Evolutionary conservation across 805 yeast species (phyloP).

Genomic region (Candida germanica): DNA sequence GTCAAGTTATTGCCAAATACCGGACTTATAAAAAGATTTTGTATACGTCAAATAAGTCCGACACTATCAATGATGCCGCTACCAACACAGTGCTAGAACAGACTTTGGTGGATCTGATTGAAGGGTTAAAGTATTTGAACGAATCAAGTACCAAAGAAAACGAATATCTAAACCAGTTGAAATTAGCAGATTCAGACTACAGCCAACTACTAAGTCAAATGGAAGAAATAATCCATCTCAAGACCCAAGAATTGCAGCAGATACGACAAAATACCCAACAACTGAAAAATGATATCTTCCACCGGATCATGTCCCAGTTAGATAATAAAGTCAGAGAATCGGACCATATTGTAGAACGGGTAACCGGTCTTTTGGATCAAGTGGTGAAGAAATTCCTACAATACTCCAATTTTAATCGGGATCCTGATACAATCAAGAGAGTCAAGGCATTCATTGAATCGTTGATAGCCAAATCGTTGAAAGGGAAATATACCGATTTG

Average conservation of each 20-base stretch:
- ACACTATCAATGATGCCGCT: conserved; percentile 5
- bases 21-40: conserved; percentile 7
- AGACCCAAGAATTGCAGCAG: not conserved
- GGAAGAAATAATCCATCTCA: not conserved
- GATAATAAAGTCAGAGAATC: not conserved
- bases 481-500: not conserved
- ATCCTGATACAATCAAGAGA: not conserved
- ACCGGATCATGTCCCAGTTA: not conserved
- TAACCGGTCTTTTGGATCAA: not conserved
- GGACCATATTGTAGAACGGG: not conserved
- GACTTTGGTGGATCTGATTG: not conserved
- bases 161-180: not conserved
- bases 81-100: conserved; percentile 1
- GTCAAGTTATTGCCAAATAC: conserved; percentile 6
- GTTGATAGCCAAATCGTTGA: not conserved
- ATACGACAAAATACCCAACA: too few relatives aligned
- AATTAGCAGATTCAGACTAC: not conserved
- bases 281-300: not conserved
- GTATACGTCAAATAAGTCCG: conserved; percentile 4
- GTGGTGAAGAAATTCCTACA: not conserved
- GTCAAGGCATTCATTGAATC: not conserved
- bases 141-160: not conserved
- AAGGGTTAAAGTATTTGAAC: not conserved
- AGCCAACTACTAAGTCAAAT: not conserved
- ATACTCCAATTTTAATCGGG: not conserved